Evolutionary conservation across 257 asterid genomes (phyloP).

Genomic region (Ehretia macrophylla): DNA sequence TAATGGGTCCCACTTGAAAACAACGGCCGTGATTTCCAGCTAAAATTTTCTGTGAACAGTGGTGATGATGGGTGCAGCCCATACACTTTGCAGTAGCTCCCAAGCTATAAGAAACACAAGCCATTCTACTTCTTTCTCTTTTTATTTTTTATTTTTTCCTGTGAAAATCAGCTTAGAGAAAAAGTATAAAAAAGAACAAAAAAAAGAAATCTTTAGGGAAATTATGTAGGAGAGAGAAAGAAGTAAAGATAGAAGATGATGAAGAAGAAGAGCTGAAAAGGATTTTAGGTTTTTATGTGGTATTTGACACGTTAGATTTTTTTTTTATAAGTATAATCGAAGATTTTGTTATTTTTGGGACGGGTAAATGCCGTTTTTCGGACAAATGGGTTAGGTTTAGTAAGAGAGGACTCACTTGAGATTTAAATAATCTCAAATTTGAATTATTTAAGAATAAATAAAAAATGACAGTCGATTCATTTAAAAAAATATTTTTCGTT

Average conservation of each 20-base stretch:
- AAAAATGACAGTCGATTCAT: too few species aligned
- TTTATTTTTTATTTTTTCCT: neutral
- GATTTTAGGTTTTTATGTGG: conserved; percentile 4
- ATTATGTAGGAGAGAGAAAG: neutral
- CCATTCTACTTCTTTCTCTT: too few species aligned
- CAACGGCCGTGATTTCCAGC: conserved; percentile 7
- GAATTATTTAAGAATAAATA: too few species aligned
- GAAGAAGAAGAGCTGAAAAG: neutral
- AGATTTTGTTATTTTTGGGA: too few species aligned
- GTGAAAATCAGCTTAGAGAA: neutral
- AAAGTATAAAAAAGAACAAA: neutral
- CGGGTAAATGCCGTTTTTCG: too few species aligned
- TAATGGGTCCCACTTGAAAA: conserved; percentile 20
- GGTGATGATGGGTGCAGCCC: conserved; percentile 1
- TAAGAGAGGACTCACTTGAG: too few species aligned
- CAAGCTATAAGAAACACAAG: conserved; percentile 20
- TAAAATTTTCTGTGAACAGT: conserved; percentile 21
- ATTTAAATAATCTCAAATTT: too few species aligned
- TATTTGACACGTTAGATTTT: neutral
- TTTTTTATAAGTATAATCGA: too few species aligned
- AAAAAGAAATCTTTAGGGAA: neutral
- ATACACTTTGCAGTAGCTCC: conserved; percentile 18
- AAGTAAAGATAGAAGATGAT: neutral
- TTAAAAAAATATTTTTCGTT: too few species aligned
- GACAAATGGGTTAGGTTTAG: too few species aligned